Evolutionary conservation across 73 alveolate genomes (phyloP).

Genomic region (Paramecium pentaurelia): DNA sequence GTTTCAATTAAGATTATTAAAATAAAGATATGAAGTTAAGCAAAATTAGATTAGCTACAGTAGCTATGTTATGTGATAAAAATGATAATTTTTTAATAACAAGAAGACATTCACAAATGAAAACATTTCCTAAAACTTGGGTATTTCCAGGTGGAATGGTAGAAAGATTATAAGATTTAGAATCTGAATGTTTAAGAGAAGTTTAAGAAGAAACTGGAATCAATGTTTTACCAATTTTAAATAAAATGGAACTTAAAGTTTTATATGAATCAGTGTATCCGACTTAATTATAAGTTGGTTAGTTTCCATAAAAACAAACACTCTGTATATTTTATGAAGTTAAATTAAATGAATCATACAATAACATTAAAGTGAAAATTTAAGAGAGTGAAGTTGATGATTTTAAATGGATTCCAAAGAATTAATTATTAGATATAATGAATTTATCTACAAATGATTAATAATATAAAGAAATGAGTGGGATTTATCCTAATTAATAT

Average conservation of each 20-base stretch:
- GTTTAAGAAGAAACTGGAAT: slow-evolving; percentile 34
- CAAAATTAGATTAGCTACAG: background rate
- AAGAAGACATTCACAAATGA: background rate
- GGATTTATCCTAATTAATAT: slow-evolving; percentile 5
- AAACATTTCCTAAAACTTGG: slow-evolving; percentile 11
- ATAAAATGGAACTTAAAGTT: background rate
- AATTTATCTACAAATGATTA: background rate
- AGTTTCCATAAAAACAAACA: background rate
- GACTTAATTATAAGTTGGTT: background rate
- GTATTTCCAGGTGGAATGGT: slow-evolving; percentile 45
- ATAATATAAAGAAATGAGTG: background rate
- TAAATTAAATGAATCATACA: background rate
- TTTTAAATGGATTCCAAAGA: background rate
- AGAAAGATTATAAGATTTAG: background rate
- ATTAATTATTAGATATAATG: background rate
- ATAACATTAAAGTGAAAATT: background rate
- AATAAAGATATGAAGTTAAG: background rate
- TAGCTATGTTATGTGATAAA: background rate
- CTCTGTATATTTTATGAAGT: slow-evolving; percentile 25
- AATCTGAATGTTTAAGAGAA: slow-evolving; percentile 6
- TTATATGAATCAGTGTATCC: slow-evolving; percentile 39
- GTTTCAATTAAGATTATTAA: background rate
- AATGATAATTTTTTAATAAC: background rate
- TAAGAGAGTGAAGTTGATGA: slow-evolving; percentile 25
- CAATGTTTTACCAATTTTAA: background rate